Evolutionary conservation across 2,329 filamentous ascomycete genomes (phyloP).

Genomic region (Endocalyx cinctus): DNA sequence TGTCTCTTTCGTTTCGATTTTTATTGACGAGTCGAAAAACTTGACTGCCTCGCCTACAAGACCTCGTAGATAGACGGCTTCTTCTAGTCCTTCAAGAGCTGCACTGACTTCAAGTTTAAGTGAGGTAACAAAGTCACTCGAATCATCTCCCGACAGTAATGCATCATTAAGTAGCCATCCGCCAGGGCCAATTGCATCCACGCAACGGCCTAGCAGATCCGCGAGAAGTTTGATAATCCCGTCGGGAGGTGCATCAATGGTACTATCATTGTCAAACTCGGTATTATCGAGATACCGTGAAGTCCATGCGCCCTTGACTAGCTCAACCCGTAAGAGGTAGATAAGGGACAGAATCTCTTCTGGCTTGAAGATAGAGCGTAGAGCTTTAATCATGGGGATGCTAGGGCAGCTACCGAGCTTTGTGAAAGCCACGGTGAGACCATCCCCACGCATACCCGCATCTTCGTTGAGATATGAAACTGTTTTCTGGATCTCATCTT

Average conservation of each 20-base stretch:
- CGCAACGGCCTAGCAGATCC: constrained; percentile 65
- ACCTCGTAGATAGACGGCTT: constrained; percentile 60
- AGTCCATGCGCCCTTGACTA: constrained; percentile 73
- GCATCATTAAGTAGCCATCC: constrained; percentile 67
- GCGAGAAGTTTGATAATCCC: constrained; percentile 67
- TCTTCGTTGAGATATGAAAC: constrained; percentile 64
- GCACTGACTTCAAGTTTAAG: constrained; percentile 66
- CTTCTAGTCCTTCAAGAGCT: constrained; percentile 67
- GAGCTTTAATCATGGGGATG: constrained; percentile 53
- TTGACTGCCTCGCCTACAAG: constrained; percentile 62
- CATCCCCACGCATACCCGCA: constrained; percentile 56
- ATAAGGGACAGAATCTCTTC: constrained; percentile 69
- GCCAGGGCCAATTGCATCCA: constrained; percentile 70
- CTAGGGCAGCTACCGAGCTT: constrained; percentile 65
- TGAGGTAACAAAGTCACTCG: constrained; percentile 59
- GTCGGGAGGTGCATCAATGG: constrained; percentile 52
- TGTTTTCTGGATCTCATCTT: constrained; percentile 63
- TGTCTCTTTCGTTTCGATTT: constrained; percentile 13
- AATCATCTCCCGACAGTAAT: constrained; percentile 47
- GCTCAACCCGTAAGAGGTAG: constrained; percentile 66
- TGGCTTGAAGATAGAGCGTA: constrained; percentile 60
- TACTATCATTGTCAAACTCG: constrained; percentile 40
- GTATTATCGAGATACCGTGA: constrained; percentile 62
- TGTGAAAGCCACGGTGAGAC: constrained; percentile 63
- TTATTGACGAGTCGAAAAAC: constrained; percentile 44